Conservation (phyloP, 2,329 filamentous ascomycete species). For the Xylaria arbuscula region DNA sequence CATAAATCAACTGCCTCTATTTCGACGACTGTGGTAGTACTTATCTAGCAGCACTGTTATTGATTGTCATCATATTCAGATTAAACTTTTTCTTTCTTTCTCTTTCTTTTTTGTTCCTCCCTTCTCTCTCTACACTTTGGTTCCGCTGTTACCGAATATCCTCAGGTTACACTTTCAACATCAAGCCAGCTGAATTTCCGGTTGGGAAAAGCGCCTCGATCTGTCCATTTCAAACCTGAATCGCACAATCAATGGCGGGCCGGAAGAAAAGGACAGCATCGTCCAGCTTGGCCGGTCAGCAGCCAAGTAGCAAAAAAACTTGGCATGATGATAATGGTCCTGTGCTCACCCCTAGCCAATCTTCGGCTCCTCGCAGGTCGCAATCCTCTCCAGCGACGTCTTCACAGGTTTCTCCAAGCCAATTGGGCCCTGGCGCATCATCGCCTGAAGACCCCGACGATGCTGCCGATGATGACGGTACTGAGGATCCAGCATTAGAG, state of each 20-base stretch:
- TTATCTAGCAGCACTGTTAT: background rate
- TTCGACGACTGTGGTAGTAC: too few species aligned
- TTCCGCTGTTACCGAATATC: background rate
- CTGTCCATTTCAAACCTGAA: background rate
- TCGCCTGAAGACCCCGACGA: slow-evolving; percentile 45
- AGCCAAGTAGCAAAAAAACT: slow-evolving; percentile 35
- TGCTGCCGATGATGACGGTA: slow-evolving; percentile 53
- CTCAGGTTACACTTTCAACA: background rate
- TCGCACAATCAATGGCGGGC: slow-evolving; percentile 26
- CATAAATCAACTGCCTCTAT: background rate
- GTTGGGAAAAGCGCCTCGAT: background rate
- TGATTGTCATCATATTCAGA: background rate
- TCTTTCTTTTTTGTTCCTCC: background rate
- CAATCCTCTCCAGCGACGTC: slow-evolving; percentile 38
- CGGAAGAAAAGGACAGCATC: slow-evolving; percentile 42
- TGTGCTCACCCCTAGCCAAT: slow-evolving; percentile 31
- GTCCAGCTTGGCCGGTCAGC: slow-evolving; percentile 24
- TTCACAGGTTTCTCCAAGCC: slow-evolving; percentile 36
- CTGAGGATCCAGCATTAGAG: slow-evolving; percentile 57
- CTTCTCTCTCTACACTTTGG: too few species aligned
- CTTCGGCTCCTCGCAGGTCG: slow-evolving; percentile 10
- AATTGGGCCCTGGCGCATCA: slow-evolving; percentile 30
- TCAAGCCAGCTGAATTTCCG: background rate
- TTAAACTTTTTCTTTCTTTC: background rate
- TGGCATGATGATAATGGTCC: slow-evolving; percentile 31